Evolutionary conservation across 108 stramenopile genomes (phyloP).

Genomic region (Epithemia pelagica): DNA sequence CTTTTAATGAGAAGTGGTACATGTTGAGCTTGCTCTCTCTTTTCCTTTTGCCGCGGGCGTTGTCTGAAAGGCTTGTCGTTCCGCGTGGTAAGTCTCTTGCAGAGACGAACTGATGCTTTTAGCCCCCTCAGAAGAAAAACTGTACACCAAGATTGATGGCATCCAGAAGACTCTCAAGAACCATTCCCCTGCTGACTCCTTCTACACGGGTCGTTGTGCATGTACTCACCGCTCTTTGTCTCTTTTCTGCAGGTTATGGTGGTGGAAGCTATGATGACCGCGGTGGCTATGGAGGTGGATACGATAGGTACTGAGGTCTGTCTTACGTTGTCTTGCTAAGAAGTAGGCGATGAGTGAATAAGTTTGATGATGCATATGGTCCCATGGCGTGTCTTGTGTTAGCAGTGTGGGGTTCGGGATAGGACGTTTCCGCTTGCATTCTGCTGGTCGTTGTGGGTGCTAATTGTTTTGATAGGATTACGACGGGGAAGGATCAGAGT

Average conservation of each 20-base stretch:
- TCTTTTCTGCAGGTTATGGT: constrained; percentile 23
- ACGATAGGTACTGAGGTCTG: constrained; percentile 19
- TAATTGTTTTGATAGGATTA: too few species aligned
- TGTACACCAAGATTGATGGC: neutral
- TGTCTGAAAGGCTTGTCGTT: neutral
- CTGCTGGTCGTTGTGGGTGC: too few species aligned
- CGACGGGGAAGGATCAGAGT: too few species aligned
- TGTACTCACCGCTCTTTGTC: neutral
- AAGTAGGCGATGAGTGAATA: neutral
- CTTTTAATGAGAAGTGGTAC: too few species aligned
- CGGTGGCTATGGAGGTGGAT: constrained; percentile 17
- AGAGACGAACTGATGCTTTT: neutral
- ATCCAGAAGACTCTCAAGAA: neutral
- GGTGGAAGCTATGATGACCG: constrained; percentile 29
- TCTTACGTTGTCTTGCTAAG: neutral
- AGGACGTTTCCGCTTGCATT: too few species aligned
- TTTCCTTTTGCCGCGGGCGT: neutral
- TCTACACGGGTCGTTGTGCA: too few species aligned
- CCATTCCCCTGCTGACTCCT: neutral
- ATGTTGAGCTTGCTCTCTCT: too few species aligned
- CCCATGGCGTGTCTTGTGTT: neutral
- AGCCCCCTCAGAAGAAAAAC: neutral
- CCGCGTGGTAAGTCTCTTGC: neutral
- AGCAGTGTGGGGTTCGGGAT: neutral
- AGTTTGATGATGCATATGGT: neutral